Evolutionary conservation across 2,329 filamentous ascomycete genomes (phyloP).

Genomic region (Chrysoporthe austroafricana): DNA sequence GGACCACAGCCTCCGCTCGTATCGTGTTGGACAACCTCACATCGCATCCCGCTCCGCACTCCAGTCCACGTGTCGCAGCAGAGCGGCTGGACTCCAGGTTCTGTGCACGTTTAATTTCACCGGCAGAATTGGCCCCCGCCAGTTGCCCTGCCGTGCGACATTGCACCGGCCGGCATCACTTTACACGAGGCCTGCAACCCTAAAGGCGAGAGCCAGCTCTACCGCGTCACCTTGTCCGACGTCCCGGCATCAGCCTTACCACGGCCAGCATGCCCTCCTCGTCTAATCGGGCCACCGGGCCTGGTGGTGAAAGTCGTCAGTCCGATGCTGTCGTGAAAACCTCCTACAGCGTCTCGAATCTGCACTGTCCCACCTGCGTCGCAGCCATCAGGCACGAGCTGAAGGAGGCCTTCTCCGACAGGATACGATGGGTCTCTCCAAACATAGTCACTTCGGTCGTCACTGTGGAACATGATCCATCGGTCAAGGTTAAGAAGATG

Average conservation of each 20-base stretch:
- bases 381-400: constrained; percentile 66
- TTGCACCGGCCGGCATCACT: constrained; percentile 5
- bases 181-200: constrained; percentile 12
- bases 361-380: constrained; percentile 80
- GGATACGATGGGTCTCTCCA: constrained; percentile 63
- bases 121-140: constrained; percentile 9
- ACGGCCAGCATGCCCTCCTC: constrained; percentile 32
- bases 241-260: background rate
- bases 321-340: constrained; percentile 46
- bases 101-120: constrained; percentile 1
- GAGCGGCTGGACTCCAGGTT: background rate
- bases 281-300: constrained; percentile 30
- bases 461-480: constrained; percentile 58
- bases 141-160: constrained; percentile 17
- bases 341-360: constrained; percentile 70
- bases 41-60: background rate
- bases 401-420: constrained; percentile 48
- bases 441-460: constrained; percentile 74
- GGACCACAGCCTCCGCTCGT: background rate
- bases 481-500: constrained; percentile 50
- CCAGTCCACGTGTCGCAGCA: background rate
- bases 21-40: background rate
- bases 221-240: constrained; percentile 24
- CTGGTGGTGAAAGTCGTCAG: constrained; percentile 13
- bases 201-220: constrained; percentile 1